A percentile compares a stretch with the other conserved stretches of the same genome.
Conservation (phyloP, 306 rosid genomes). For the Carpinus fangiana region DNA sequence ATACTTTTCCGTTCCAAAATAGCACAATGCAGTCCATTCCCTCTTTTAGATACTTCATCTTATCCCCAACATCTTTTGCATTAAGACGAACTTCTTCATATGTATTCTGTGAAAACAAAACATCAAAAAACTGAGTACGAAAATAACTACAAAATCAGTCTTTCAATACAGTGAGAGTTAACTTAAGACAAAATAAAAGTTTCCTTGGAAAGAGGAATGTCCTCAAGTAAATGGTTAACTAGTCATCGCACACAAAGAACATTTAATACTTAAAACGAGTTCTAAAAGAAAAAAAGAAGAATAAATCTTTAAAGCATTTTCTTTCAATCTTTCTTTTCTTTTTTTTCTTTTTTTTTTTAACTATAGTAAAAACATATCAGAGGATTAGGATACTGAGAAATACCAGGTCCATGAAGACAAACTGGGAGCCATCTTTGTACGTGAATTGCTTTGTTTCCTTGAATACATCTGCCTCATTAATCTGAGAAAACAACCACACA, state of each 20-base stretch:
- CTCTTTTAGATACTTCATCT: conserved; percentile 85
- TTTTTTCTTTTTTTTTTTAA: too few relatives aligned
- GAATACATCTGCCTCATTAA: conserved; percentile 64
- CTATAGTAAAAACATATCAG: conserved; percentile 17
- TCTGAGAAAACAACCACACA: conserved; percentile 44
- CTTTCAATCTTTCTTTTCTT: neutral
- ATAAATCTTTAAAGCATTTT: neutral
- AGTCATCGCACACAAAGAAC: conserved; percentile 17
- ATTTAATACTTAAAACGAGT: neutral
- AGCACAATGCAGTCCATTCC: conserved; percentile 95
- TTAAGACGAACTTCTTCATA: conserved; percentile 79
- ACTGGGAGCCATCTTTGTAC: conserved; percentile 89
- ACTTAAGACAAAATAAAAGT: conserved; percentile 20
- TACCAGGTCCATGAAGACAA: conserved; percentile 98
- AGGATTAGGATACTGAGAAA: conserved; percentile 32
- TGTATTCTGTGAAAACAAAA: conserved; percentile 46
- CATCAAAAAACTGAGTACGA: neutral
- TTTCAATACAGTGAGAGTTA: conserved; percentile 16
- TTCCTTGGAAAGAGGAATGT: conserved; percentile 24
- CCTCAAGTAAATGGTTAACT: conserved; percentile 4
- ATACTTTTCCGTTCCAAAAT: conserved; percentile 88
- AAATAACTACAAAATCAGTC: conserved; percentile 16
- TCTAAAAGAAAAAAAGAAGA: neutral
- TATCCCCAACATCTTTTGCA: conserved; percentile 69
- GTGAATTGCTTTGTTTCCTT: conserved; percentile 97